Evolutionary conservation across 2,329 filamentous ascomycete genomes (phyloP), one percentile per base, ranked within the genome.

Genomic region (Xylogone sp.): DNA sequence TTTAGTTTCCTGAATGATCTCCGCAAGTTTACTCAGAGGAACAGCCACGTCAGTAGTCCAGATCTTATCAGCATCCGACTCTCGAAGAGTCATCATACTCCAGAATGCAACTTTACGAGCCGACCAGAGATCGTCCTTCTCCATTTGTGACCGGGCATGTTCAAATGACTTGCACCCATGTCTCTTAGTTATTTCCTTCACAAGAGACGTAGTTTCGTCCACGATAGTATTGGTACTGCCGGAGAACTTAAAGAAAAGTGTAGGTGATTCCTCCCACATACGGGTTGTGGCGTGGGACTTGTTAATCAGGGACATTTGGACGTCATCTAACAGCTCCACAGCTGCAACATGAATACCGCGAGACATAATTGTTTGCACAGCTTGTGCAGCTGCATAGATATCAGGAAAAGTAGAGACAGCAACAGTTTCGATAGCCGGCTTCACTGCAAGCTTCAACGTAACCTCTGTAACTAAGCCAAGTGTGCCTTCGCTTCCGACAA

Each of bases 401-500:
- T 51, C 45, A 21, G 52, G 44, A 10, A 56, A 46, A 16, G 54
- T 69, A 8, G 66, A 70, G 19, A 94, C 86, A 3, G 90, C 90
- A 3, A 96, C 90, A 55, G 80, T 89, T 49, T 86, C 87, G 56
- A 83, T 84, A 58, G 86, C 81, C 0, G 90, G 90, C 66, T 84
- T 84, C 27, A 89, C 85, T 0, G 88, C 88, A 42, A 96, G 76
- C 73, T 93, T 95, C 59, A 96, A 76, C 4, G 86, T 90, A 2
- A 90, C 90, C 73, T 96, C 90, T 0, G 90, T 96, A 43, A 96
- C 87, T 16, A 96, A 81, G 10, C 90, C 90, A 1, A 96, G 82
- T 1, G 90, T 96, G 49, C 90, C 90, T 73, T 96, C 90, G 59
- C 86, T 90, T 46, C 90, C 90, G 67, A 96, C 86, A 69, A 96